Percentiles rank a stretch among this genome's conserved stretches.
Evolutionary conservation across 2,329 filamentous ascomycete genomes (phyloP).

Genomic region (Metarhizium robertsii): DNA sequence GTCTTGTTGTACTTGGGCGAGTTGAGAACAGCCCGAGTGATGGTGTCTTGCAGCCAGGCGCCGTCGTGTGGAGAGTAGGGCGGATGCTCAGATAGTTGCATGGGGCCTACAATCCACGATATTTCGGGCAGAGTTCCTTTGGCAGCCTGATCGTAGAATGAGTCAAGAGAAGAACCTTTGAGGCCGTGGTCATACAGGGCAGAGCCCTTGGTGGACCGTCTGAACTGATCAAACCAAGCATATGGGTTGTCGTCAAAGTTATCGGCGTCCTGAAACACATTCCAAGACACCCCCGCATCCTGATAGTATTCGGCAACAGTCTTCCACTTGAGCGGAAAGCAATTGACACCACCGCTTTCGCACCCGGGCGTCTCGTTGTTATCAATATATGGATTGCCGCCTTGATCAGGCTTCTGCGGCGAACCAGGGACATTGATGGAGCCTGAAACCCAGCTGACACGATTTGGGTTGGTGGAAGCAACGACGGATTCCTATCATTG

Average conservation of each 20-base stretch:
- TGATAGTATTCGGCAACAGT: slow-evolving; percentile 40
- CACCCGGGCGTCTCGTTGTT: slow-evolving; percentile 40
- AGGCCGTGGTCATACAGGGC: slow-evolving; percentile 35
- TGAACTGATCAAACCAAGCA: slow-evolving; percentile 44
- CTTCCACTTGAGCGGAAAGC: slow-evolving; percentile 45
- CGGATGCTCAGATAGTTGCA: slow-evolving; percentile 43
- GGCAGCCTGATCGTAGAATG: slow-evolving; percentile 40
- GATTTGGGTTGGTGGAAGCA: slow-evolving; percentile 42
- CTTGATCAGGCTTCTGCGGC: slow-evolving; percentile 30
- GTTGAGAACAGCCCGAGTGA: slow-evolving; percentile 39
- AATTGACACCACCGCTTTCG: slow-evolving; percentile 33
- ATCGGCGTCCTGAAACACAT: slow-evolving; percentile 38
- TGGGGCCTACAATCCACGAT: slow-evolving; percentile 40
- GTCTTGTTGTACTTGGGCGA: slow-evolving; percentile 40
- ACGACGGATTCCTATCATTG: slow-evolving; percentile 34
- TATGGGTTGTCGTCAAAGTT: slow-evolving; percentile 46
- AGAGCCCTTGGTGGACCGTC: slow-evolving; percentile 30
- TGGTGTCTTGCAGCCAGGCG: slow-evolving; percentile 42
- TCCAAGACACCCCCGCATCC: slow-evolving; percentile 38
- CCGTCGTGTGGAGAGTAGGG: slow-evolving; percentile 43
- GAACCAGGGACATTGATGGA: slow-evolving; percentile 39
- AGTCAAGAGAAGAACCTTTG: slow-evolving; percentile 34
- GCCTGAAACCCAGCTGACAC: slow-evolving; percentile 40
- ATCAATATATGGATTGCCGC: slow-evolving; percentile 36
- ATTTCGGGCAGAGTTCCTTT: slow-evolving; percentile 41